Percentiles rank a stretch among this genome's conserved stretches.
Conservation (phyloP, 2,329 filamentous ascomycete genomes). For the Penicillium thymicola region DNA sequence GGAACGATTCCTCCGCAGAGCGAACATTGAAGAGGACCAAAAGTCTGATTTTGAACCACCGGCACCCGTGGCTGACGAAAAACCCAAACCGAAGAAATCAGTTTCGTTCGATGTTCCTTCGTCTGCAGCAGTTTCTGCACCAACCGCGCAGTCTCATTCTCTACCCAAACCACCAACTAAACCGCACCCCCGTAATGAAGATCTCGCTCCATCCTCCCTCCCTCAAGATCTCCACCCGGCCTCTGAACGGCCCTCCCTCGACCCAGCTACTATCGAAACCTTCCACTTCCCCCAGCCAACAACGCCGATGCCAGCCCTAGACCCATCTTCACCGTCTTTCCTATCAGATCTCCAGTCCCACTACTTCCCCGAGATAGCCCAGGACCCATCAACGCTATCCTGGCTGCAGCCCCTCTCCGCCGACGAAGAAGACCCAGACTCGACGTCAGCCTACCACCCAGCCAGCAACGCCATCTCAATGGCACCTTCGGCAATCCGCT, state of each 20-base stretch:
- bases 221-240: conserved; percentile 42
- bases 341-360: conserved; percentile 80
- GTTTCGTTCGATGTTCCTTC: conserved; percentile 28
- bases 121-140: conserved; percentile 3
- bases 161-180: conserved; percentile 3
- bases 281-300: conserved; percentile 47
- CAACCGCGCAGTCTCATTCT: conserved; percentile 6
- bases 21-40: conserved; percentile 66
- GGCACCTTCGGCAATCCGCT: conserved; percentile 69
- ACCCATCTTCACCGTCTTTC: conserved; percentile 79
- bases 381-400: conserved; percentile 78
- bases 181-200: conserved; percentile 26
- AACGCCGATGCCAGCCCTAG: conserved; percentile 64
- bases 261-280: conserved; percentile 24
- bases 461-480: conserved; percentile 65
- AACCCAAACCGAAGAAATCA: conserved; percentile 27
- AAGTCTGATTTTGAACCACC: conserved; percentile 6
- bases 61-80: conserved; percentile 1
- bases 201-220: conserved; percentile 33
- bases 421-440: conserved; percentile 60
- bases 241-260: conserved; percentile 35
- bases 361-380: conserved; percentile 85
- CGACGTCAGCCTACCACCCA: conserved; percentile 77
- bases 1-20: conserved; percentile 70
- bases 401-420: conserved; percentile 80